Conservation (phyloP, 2,329 filamentous ascomycete genomes). For the Aspergillus spinulosporus region DNA sequence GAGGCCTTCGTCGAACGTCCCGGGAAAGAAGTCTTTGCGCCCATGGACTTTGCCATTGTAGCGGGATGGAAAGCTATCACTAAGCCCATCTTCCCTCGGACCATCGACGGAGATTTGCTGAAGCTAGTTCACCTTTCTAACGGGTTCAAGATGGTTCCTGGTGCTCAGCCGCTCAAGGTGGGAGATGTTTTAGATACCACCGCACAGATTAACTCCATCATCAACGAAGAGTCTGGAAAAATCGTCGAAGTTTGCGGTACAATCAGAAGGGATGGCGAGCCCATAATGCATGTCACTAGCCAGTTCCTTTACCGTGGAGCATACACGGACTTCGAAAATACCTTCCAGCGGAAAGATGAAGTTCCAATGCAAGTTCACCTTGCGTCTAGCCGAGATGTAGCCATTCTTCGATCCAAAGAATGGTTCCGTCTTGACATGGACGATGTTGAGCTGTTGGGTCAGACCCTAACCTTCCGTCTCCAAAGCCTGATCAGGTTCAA, state of each 20-base stretch:
- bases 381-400: constrained; percentile 83
- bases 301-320: constrained; percentile 95
- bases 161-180: constrained; percentile 91
- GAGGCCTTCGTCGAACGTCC: constrained; percentile 96
- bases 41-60: constrained; percentile 99
- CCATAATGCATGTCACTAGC: constrained; percentile 97
- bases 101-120: constrained; percentile 91
- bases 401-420: constrained; percentile 91
- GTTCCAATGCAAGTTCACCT: constrained; percentile 93
- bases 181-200: constrained; percentile 90
- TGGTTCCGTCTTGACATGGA: constrained; percentile 90
- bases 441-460: constrained; percentile 82
- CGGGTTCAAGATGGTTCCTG: constrained; percentile 96
- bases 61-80: constrained; percentile 99
- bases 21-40: constrained; percentile 89
- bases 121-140: constrained; percentile 97
- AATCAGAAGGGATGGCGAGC: constrained; percentile 76
- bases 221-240: constrained; percentile 98
- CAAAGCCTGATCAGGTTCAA: constrained; percentile 91
- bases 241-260: constrained; percentile 99
- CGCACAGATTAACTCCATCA: constrained; percentile 93
- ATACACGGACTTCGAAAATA: constrained; percentile 95
- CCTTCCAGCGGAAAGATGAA: constrained; percentile 96
- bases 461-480: constrained; percentile 94
- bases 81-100: constrained; percentile 96